phyloP scores from a whole-genome alignment of 2,329 filamentous ascomycete genomes.

The Corinectria fuckeliana region DNA sequence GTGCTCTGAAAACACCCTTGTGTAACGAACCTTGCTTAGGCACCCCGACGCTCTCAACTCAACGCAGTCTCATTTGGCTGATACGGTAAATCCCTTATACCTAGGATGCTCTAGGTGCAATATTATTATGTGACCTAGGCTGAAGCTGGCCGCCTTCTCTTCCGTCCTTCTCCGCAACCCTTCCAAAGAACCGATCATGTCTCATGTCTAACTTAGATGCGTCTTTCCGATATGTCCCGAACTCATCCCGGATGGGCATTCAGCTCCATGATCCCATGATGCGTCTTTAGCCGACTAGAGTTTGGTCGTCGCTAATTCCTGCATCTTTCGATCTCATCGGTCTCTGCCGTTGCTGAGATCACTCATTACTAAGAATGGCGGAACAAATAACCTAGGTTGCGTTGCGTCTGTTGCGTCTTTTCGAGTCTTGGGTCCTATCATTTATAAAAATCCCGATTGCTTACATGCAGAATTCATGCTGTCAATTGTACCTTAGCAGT shows the following conservation, averaged over 20 bases:
- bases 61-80: background rate
- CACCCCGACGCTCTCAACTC: background rate
- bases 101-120: background rate
- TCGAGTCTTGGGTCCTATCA: no score
- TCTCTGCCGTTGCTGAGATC: background rate
- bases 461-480: background rate
- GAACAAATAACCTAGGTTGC: background rate
- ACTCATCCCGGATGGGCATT: background rate
- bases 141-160: background rate
- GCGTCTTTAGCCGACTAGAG: background rate
- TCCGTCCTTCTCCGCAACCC: background rate
- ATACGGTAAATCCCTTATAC: background rate
- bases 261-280: background rate
- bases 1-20: background rate
- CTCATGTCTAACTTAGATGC: background rate
- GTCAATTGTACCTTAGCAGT: background rate
- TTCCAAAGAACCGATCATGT: background rate
- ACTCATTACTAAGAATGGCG: background rate
- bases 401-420: no score
- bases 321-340: background rate
- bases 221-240: background rate
- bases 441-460: no score
- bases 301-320: background rate
- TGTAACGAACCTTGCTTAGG: background rate
- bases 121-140: background rate